Evolutionary conservation across 2,329 filamentous ascomycete species (phyloP).

Genomic region (Sporothrix dimorphospora): DNA sequence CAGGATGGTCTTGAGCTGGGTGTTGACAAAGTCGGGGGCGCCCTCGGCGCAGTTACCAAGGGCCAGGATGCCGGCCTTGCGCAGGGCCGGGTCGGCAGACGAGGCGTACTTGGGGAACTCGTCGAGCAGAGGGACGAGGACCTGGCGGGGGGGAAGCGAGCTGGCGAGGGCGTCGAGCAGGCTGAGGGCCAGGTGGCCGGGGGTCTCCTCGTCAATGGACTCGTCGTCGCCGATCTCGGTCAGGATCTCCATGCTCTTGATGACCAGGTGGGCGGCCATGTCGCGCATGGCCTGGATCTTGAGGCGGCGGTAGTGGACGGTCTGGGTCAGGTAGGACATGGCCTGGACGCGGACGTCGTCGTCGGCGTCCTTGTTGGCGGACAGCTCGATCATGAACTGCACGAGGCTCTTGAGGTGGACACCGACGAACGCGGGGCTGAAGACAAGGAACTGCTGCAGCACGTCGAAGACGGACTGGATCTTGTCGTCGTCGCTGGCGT

Average conservation of each 20-base stretch:
- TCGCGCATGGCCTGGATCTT: conserved; percentile 88
- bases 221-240: conserved; percentile 82
- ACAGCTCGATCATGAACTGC: conserved; percentile 90
- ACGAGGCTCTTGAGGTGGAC: conserved; percentile 87
- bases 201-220: conserved; percentile 83
- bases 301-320: conserved; percentile 87
- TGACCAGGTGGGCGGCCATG: conserved; percentile 83
- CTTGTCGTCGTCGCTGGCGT: conserved; percentile 80
- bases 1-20: conserved; percentile 83
- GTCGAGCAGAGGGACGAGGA: conserved; percentile 88
- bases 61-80: conserved; percentile 87
- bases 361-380: conserved; percentile 73
- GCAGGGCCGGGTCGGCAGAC: conserved; percentile 73
- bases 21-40: conserved; percentile 94
- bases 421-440: conserved; percentile 81
- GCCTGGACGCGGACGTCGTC: conserved; percentile 89
- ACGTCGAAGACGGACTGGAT: conserved; percentile 92
- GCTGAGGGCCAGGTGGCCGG: conserved; percentile 80
- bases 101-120: conserved; percentile 81
- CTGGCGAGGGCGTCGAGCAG: conserved; percentile 87
- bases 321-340: conserved; percentile 91
- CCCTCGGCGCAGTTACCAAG: conserved; percentile 95
- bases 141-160: conserved; percentile 88
- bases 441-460: conserved; percentile 92
- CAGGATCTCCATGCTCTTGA: conserved; percentile 85